These are phyloP conservation scores for Oryza longistaminata DNA, from an alignment of 176 grass and related monocot species.

Conservation along the genomic window DNA sequence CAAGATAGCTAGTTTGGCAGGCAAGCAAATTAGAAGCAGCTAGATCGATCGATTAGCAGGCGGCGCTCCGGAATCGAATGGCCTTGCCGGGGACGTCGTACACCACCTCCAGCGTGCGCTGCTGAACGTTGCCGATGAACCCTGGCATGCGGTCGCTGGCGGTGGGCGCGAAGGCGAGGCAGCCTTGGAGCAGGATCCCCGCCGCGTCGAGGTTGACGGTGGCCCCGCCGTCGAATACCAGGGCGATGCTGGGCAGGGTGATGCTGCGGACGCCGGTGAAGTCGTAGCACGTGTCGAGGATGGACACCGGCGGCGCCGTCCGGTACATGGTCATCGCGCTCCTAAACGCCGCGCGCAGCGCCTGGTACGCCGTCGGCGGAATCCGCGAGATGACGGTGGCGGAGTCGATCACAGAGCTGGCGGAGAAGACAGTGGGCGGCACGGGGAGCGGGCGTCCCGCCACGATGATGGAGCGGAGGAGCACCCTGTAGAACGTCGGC, in stretches of 20 bases:
- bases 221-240: conserved; percentile 47
- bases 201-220: conserved; percentile 30
- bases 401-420: conserved; percentile 49
- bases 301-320: conserved; percentile 7
- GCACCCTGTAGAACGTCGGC: conserved; percentile 41
- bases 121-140: conserved; percentile 28
- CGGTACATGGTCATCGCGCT: conserved; percentile 42
- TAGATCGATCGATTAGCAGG: no score
- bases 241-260: conserved; percentile 37
- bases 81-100: not conserved
- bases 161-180: conserved; percentile 53
- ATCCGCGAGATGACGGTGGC: conserved; percentile 52
- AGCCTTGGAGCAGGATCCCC: conserved; percentile 27
- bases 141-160: not conserved
- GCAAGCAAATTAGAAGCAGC: no score
- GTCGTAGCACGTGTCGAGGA: conserved; percentile 70
- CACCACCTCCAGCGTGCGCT: not conserved
- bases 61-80: not conserved
- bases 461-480: conserved; percentile 34
- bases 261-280: conserved; percentile 17
- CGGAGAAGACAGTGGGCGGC: not conserved
- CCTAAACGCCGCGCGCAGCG: conserved; percentile 43
- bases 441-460: conserved; percentile 37
- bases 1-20: no score
- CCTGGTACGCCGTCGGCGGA: conserved; percentile 47